Conservation (phyloP, 2,329 filamentous ascomycete species). For the Neoscytalidium dimidiatum region DNA sequence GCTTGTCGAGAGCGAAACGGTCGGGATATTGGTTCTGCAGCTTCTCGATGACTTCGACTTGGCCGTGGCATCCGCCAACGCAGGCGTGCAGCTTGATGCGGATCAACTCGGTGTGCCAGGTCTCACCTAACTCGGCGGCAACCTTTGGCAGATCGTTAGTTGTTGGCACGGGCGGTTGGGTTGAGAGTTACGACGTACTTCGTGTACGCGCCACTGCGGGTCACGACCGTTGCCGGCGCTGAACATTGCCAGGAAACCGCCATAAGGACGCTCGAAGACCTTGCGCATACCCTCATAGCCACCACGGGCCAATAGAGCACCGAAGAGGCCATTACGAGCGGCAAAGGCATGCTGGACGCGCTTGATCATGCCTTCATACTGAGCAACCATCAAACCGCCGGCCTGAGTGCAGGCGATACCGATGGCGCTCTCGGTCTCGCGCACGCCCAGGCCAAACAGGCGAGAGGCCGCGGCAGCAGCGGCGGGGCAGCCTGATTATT, state of each 20-base stretch:
- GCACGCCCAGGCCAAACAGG: conserved; percentile 33
- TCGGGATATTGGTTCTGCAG: conserved; percentile 34
- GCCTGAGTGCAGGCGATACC: conserved; percentile 46
- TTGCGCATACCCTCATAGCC: conserved; percentile 47
- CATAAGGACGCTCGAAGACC: conserved; percentile 45
- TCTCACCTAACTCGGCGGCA: conserved; percentile 34
- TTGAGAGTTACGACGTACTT: conserved; percentile 15
- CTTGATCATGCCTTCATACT: conserved; percentile 48
- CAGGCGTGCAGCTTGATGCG: conserved; percentile 42
- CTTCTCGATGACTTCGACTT: conserved; percentile 37
- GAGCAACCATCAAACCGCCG: conserved; percentile 44
- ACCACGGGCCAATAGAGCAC: conserved; percentile 38
- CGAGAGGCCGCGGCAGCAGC: conserved; percentile 35
- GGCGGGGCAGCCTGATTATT: conserved; percentile 32
- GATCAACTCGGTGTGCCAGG: conserved; percentile 40
- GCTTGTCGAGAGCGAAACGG: conserved; percentile 19
- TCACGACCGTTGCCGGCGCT: conserved; percentile 31
- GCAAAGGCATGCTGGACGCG: conserved; percentile 52
- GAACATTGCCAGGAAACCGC: conserved; percentile 46
- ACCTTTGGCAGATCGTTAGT: conserved; percentile 20
- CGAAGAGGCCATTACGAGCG: conserved; percentile 46
- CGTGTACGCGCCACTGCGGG: conserved; percentile 30
- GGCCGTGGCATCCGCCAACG: conserved; percentile 40
- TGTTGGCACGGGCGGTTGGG: neutral
- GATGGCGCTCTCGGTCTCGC: conserved; percentile 37